Conservation (phyloP, 208 protist genomes). For the Leishmania martiniquensis region DNA sequence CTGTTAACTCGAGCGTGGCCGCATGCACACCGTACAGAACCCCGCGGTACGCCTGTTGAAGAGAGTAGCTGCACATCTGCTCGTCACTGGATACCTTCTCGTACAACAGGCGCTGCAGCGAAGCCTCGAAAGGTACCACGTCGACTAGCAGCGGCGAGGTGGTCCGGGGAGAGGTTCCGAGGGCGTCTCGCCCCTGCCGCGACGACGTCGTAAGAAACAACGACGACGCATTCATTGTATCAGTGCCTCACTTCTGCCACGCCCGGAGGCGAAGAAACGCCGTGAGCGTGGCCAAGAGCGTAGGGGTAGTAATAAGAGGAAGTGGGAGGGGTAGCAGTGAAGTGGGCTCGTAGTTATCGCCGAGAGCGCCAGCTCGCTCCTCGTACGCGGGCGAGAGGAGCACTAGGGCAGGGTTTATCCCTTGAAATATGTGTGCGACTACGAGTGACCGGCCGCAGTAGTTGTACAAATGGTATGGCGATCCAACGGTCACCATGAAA, state of each 20-base stretch:
- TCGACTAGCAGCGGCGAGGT: slow-evolving; percentile 33
- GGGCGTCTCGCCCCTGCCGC: background rate
- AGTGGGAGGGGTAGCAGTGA: background rate
- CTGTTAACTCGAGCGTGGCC: slow-evolving; percentile 3
- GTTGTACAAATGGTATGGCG: background rate
- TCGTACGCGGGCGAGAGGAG: background rate
- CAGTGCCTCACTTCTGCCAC: background rate
- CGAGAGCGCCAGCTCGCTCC: background rate
- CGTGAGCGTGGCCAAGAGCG: background rate
- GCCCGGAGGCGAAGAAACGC: background rate
- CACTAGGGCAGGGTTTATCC: background rate
- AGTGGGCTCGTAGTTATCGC: background rate
- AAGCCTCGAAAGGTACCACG: slow-evolving; percentile 56
- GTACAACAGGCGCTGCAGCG: slow-evolving; percentile 63
- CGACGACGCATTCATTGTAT: slow-evolving; percentile 6
- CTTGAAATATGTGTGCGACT: background rate
- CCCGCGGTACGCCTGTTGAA: slow-evolving; percentile 71
- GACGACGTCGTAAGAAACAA: slow-evolving; percentile 5
- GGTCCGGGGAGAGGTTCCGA: background rate
- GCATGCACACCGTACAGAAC: slow-evolving; percentile 54
- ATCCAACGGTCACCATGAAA: background rate
- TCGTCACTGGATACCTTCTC: slow-evolving; percentile 57
- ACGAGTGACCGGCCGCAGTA: background rate
- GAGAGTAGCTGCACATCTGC: slow-evolving; percentile 67
- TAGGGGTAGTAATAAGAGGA: background rate